These are phyloP conservation scores for Drechslera avenae DNA, from an alignment of 2,329 filamentous ascomycete species.

Conservation along the genomic window DNA sequence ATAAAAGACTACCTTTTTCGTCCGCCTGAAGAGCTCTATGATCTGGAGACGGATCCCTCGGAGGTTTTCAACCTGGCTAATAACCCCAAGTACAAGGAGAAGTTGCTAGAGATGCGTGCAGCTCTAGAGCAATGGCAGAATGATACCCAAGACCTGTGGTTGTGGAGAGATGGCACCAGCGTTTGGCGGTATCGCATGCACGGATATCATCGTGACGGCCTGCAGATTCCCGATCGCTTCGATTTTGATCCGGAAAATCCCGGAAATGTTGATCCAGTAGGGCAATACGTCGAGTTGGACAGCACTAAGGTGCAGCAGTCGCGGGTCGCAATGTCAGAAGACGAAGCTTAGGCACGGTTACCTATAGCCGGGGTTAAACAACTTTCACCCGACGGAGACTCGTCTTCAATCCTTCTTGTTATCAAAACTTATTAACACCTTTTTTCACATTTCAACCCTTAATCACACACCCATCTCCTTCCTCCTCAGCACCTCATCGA, in stretches of 20 bases:
- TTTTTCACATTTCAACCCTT: too few species aligned
- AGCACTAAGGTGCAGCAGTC: not conserved
- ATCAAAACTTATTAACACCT: too few species aligned
- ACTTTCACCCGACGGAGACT: too few species aligned
- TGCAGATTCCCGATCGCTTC: too few species aligned
- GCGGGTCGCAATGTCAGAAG: too few species aligned
- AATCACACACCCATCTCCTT: too few species aligned
- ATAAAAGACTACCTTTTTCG: not conserved
- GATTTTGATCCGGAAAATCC: not conserved
- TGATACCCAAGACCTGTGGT: not conserved
- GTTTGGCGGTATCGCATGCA: constrained; percentile 2
- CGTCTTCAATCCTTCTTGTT: too few species aligned
- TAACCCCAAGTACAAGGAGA: not conserved
- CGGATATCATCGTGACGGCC: too few species aligned
- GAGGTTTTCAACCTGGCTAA: not conserved
- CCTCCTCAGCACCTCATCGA: too few species aligned
- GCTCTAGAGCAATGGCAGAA: not conserved
- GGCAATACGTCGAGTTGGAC: not conserved
- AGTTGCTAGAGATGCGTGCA: not conserved
- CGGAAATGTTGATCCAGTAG: not conserved
- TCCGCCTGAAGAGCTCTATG: not conserved
- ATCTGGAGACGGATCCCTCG: not conserved
- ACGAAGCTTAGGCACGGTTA: too few species aligned
- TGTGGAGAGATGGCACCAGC: not conserved
- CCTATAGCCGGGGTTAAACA: too few species aligned